Base-by-base conservation (phyloP, 2,329 filamentous ascomycete genomes). In the Curvularia sp. region DNA sequence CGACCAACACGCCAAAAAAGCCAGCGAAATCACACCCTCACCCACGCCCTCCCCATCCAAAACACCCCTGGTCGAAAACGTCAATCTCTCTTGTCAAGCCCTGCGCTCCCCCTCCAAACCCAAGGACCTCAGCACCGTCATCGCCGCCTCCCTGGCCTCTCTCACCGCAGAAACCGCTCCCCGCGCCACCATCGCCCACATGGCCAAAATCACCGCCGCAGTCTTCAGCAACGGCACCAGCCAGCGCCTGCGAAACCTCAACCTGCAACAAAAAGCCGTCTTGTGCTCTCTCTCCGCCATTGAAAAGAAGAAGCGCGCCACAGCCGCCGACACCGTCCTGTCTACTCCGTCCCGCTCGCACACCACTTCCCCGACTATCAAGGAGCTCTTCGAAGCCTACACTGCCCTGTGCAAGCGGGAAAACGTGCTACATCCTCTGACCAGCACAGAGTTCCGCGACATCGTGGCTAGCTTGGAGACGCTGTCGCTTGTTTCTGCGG, bases 211-310 rank as follows among this genome's bases (percentile, higher is more conserved):
- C 60, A 97, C 95, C 0, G 88, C 93, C 0, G 88, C 92, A 4
- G 91, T 92, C 1, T 97, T 99, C 77, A 92, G 91, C 75, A 94
- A 97, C 68, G 93, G 93, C 35, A 90, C 93, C 1, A 86, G 84
- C 12, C 92, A 97, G 68, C 87, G 95, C 57, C 86, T 99, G 13
- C 89, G 91, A 76, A 88, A 89, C 4, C 86, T 99, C 56, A 99
- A 98, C 74, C 84, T 99, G 2, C 96, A 99, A 74, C 95, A 99
- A 77, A 98, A 97, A 77, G 95, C 94, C 4, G 93, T 94, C 0
- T 84, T 99, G 9, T 99, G 95, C 79, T 88, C 94, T 0, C 83
- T 99, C 13, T 85, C 94, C 39, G 92, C 92, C 2, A 86, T 95
- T n/a, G 93, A 97, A 75, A 91, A 90, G 68, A 88, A 87, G 62